phyloP scores from a whole-genome alignment of 768 basidiomycete genomes.

The Leccinum longicurvipes region DNA sequence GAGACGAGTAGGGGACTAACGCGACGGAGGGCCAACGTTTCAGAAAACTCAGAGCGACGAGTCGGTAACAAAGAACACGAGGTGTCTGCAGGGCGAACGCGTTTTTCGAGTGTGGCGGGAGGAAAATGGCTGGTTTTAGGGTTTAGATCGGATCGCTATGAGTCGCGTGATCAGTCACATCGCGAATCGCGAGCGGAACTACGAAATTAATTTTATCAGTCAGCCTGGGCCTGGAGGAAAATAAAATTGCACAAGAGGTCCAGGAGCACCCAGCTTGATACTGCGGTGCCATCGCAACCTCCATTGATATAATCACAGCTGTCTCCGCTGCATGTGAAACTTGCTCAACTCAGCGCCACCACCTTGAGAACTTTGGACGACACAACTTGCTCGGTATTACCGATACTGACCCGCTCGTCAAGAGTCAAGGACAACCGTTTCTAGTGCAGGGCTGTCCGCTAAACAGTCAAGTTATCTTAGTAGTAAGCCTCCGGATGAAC shows the following conservation, averaged over 20 bases:
- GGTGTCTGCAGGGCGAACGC: constrained; percentile 9
- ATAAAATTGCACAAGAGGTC: background rate
- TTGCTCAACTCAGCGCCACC: no score
- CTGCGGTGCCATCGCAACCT: background rate
- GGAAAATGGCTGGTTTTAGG: background rate
- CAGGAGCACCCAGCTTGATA: no score
- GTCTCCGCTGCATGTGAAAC: no score
- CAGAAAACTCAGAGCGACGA: background rate
- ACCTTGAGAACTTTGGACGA: no score
- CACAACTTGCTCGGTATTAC: no score
- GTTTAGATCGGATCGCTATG: background rate
- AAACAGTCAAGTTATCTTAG: no score
- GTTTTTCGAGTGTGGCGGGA: background rate
- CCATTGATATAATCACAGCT: no score
- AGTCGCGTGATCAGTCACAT: no score
- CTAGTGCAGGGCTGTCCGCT: background rate
- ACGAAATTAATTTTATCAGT: background rate
- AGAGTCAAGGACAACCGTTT: no score
- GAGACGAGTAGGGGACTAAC: background rate
- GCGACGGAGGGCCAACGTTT: background rate
- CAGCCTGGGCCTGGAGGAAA: background rate
- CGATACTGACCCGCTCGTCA: no score
- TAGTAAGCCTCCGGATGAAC: background rate
- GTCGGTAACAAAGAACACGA: constrained; percentile 5
- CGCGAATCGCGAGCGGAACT: background rate